These are phyloP conservation scores for Candida tropicalis DNA, from an alignment of 1,139 yeast genomes.

Conservation along the genomic window DNA sequence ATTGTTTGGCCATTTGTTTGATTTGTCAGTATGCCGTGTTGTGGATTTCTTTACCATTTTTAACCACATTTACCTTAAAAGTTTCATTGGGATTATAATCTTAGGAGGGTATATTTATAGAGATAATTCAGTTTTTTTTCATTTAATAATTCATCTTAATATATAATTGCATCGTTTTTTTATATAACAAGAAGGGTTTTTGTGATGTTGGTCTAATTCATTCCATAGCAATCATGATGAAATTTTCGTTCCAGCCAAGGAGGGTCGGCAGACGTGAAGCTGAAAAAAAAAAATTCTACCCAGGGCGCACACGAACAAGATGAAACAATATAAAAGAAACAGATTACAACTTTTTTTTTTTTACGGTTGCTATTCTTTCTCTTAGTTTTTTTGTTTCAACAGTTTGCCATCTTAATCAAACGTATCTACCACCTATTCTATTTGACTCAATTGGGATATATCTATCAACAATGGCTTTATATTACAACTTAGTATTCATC, in stretches of 20 bases:
- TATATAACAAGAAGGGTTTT: too few species aligned
- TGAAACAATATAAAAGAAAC: too few species aligned
- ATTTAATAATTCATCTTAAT: background rate
- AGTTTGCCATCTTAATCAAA: background rate
- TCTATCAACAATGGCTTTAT: conserved; percentile 60
- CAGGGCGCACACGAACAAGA: too few species aligned
- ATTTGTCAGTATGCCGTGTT: conserved; percentile 68
- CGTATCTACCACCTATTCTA: background rate
- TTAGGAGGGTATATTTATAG: background rate
- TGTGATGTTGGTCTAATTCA: too few species aligned
- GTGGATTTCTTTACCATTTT: conserved; percentile 64
- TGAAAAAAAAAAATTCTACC: too few species aligned
- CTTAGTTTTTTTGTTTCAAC: background rate
- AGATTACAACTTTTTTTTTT: too few species aligned
- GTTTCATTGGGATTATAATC: conserved; percentile 33
- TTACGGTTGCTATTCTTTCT: background rate
- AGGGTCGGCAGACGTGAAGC: too few species aligned
- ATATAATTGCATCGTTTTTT: background rate
- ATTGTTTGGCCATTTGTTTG: conserved; percentile 74
- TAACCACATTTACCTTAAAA: conserved; percentile 59
- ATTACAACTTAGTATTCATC: conserved; percentile 74
- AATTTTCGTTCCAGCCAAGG: too few species aligned
- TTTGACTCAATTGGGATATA: conserved; percentile 4
- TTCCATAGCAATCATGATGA: background rate
- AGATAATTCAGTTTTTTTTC: too few species aligned